phyloP scores from a whole-genome alignment of 345 rosid species.

The Arabidopsis suecica region DNA sequence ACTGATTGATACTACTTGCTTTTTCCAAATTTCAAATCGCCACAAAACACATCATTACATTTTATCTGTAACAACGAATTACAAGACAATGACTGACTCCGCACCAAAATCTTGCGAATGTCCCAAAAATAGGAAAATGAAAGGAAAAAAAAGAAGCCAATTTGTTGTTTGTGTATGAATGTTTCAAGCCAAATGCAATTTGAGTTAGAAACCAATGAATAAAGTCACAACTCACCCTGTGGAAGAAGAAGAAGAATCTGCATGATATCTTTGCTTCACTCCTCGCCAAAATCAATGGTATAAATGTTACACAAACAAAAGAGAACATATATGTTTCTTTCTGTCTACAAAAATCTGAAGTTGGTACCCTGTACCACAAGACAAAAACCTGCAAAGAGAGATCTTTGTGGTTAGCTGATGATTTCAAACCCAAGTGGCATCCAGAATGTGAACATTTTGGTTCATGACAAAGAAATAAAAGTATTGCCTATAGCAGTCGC shows the following conservation, averaged over 20 bases:
- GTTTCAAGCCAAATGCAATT: slow-evolving; percentile 27
- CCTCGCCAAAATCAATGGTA: slow-evolving; percentile 28
- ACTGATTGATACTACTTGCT: not conserved
- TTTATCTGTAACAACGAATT: slow-evolving; percentile 23
- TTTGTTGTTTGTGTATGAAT: not conserved
- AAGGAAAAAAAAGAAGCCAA: not conserved
- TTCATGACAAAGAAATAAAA: slow-evolving; percentile 18
- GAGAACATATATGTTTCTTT: slow-evolving; percentile 25
- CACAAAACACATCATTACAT: slow-evolving; percentile 31
- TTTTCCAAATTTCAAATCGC: slow-evolving; percentile 15
- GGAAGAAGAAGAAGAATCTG: slow-evolving; percentile 22
- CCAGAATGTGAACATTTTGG: slow-evolving; percentile 22
- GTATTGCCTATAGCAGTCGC: slow-evolving; percentile 3
- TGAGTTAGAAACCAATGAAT: slow-evolving; percentile 15
- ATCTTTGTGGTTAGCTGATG: slow-evolving; percentile 20
- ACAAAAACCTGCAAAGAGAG: slow-evolving; percentile 47
- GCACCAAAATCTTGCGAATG: slow-evolving; percentile 29
- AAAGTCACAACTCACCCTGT: slow-evolving; percentile 25
- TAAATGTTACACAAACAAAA: slow-evolving; percentile 43
- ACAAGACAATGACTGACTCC: slow-evolving; percentile 25
- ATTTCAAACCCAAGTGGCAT: slow-evolving; percentile 23
- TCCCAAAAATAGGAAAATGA: not conserved
- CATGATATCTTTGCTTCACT: slow-evolving; percentile 31
- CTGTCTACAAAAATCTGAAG: slow-evolving; percentile 34
- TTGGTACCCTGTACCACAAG: slow-evolving; percentile 29